phyloP scores from a whole-genome alignment of 352 stramenopile genomes.

The Phytopythium sindhum region DNA sequence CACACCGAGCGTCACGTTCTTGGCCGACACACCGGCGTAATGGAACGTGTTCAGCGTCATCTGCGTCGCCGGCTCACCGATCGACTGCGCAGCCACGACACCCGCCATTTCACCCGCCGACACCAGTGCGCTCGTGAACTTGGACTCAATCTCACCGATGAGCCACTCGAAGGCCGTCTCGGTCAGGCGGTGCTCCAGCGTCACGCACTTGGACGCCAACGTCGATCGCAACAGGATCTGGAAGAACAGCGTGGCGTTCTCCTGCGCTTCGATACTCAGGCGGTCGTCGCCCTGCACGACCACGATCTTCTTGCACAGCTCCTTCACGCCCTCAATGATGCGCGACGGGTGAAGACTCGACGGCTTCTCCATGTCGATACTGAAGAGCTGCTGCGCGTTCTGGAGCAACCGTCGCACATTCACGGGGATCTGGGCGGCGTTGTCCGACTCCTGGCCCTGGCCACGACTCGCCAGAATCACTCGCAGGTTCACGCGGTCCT shows the following conservation, averaged over 20 bases:
- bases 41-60: constrained; percentile 99
- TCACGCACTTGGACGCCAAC: constrained; percentile 95
- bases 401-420: constrained; percentile 95
- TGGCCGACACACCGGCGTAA: constrained; percentile 98
- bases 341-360: constrained; percentile 91
- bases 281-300: constrained; percentile 95
- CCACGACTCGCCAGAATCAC: constrained; percentile 95
- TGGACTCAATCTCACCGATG: constrained; percentile 96
- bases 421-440: constrained; percentile 88
- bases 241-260: constrained; percentile 98
- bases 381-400: constrained; percentile 94
- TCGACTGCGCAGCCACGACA: constrained; percentile 98
- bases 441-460: constrained; percentile 91
- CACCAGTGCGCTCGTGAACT: constrained; percentile 95
- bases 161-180: constrained; percentile 95
- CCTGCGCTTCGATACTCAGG: constrained; percentile 95
- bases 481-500: constrained; percentile 93
- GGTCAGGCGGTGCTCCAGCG: constrained; percentile 95
- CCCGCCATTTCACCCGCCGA: constrained; percentile 98
- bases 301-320: constrained; percentile 93
- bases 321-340: constrained; percentile 90
- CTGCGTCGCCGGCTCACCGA: constrained; percentile 99
- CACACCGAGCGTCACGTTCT: constrained; percentile 99
- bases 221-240: constrained; percentile 96
- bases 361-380: constrained; percentile 91